Evolutionary conservation across 495 filamentous ascomycete genomes (phyloP), one percentile per base, ranked within the genome.

Genomic region (Penicillium coffeae): DNA sequence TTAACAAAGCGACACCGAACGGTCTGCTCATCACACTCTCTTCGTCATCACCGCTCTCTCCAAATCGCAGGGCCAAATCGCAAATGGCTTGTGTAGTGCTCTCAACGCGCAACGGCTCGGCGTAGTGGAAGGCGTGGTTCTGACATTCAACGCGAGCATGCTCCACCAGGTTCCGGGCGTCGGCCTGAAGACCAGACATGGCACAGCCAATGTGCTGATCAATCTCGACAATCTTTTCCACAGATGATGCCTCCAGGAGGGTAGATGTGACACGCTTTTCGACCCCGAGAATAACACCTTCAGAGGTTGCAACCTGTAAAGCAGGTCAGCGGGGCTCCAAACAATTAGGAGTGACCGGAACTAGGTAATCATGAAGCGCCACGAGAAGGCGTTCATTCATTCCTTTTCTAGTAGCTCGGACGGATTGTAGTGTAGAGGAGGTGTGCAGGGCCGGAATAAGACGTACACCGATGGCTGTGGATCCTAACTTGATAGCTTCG

Each of bases 181-280:
- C 93, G 52, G 93, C 93, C 73, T 98, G 93, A 49, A 98, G 78
- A 15, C 93, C 93, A 47, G 84, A 89, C 94, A 97, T 98, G 70
- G 93, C 94, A 74, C 93, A 97, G 42, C 93, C 93, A 58, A 98
- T 95, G 76, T 98, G 93, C 54, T 85, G 82, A 76, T 98, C 93
- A 73, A 98, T 96, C 66, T 97, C 92, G 63, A 98, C 93, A 55
- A 98, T 97, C 79, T 98, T 98, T 71, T 98, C 93, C 58, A 98
- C 93, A 32, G 90, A 95, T 19, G 87, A 92, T 16, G 93, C 92
- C 70, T 97, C 93, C 57, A 98, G 88, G 30, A 98, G 88, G 19
- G 90, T 90, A 43, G 89, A 95, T 53, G 93, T 98, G 56, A 97
- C 94, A 56, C 93, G 93, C 82, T 98, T 98, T 75, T 98, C 93